Base-by-base conservation (phyloP, 2,329 filamentous ascomycete species). In the Neonectria hederae region DNA sequence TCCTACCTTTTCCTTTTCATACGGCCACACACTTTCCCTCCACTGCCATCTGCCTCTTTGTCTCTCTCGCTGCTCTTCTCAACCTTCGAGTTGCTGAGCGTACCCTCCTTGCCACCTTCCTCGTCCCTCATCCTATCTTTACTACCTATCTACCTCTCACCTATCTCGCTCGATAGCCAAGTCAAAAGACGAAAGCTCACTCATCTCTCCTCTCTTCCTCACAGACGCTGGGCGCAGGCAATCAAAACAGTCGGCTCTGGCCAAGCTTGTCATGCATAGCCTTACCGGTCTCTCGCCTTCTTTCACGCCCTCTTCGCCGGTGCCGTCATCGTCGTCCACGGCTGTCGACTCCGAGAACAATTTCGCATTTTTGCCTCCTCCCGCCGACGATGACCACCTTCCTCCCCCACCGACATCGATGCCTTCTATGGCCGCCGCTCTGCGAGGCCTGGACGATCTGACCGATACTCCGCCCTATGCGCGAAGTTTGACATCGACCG, bases 401-500 rank as follows among this genome's bases (percentile, higher is more conserved):
- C 61, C 71, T 65, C 74, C 73, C 45, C 73, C 71, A 53, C 66
- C 75, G 55, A 65, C 71, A 54, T 66, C 75, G 56, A 65, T 76
- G 38, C 74, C 78, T 21, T 79, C 79, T 65, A 77, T 84, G 71
- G 78, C 81, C 55, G 78, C 77, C 53, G 81, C 81, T 28, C 65
- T 83, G 52, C 78, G 77, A 65, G 79, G 76, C 65, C 77, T 83
- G 67, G 80, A 82, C 67, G 79, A 83, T 65, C 72, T 81, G 68
- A 81, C 82, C 56, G 85, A 86, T 57, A 86, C 86, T 69, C 86
- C 86, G 48, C 83, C 85, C 21, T 84, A 86, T 69, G 82, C 84
- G 59, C 83, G 84, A 66, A 89, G 86, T 74, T 81, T 86, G 62
- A 83, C 83, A 17, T 89, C 87, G 7, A 89, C 87, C 42, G 86